phyloP scores from a whole-genome alignment of 139 green algal genomes.

The Zygnema circumcarinatum region DNA sequence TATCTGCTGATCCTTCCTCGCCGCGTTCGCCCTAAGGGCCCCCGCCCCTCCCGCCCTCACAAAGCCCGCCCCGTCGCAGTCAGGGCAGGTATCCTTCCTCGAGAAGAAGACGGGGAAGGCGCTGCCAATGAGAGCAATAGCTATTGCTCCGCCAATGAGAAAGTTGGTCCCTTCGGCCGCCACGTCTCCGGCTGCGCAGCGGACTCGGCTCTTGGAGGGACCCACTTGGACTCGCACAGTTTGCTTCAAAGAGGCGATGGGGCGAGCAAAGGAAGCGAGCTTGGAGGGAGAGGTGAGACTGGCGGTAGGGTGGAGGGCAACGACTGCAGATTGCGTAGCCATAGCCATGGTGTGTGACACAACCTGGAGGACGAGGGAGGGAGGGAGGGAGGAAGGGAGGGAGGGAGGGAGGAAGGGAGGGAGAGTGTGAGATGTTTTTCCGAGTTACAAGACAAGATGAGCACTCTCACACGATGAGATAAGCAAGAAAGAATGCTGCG shows the following conservation, averaged over 20 bases:
- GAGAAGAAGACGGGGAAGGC: slow-evolving; percentile 55
- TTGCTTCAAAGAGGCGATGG: not conserved
- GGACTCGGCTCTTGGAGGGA: slow-evolving; percentile 23
- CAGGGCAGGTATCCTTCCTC: slow-evolving; percentile 54
- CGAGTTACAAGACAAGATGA: too few species aligned
- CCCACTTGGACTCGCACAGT: not conserved
- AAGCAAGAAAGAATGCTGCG: too few species aligned
- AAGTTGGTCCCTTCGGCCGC: slow-evolving; percentile 45
- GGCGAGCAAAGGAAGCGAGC: not conserved
- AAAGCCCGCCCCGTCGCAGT: slow-evolving; percentile 56
- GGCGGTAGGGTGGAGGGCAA: not conserved
- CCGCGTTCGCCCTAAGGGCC: slow-evolving; percentile 38
- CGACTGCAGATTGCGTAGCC: not conserved
- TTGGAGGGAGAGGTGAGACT: not conserved
- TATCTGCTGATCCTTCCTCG: slow-evolving; percentile 49
- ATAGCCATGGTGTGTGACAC: not conserved
- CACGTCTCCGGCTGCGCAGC: slow-evolving; percentile 48
- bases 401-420: not conserved
- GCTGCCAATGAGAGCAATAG: slow-evolving; percentile 50
- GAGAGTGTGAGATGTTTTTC: not conserved
- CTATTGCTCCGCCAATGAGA: slow-evolving; percentile 53
- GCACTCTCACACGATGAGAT: too few species aligned
- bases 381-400: not conserved
- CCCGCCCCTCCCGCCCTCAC: slow-evolving; percentile 2
- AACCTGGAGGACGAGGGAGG: not conserved